Base-by-base conservation (phyloP, 306 rosid genomes). In the Cucumis melo region DNA sequence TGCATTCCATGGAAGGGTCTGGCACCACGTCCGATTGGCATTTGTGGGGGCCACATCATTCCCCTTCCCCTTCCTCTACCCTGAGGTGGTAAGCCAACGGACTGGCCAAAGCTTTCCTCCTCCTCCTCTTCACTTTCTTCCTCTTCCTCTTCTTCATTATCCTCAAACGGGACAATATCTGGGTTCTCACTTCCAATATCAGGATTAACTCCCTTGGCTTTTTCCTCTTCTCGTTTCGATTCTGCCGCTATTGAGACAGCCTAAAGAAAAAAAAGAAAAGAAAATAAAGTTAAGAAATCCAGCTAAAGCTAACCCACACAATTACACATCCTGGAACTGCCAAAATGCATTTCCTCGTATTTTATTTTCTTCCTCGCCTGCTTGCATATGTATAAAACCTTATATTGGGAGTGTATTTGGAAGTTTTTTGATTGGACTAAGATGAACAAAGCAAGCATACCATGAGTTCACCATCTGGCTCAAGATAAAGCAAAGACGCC, bases 391-490 rank as follows among this genome's bases (percentile, higher is more conserved):
- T 74, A 32, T 3, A 32, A 32, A 51, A 10, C 58, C 53, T 32
- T 39, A 63, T 77, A 16, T 21, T 71, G 32, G 8, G 46, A 50
- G 48, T 32, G 44, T 65, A 34, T 41, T 36, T 79, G 66, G 62
- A 32, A 66, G 59, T 36, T 38, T 42, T 60, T 54, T 68, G 42
- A 15, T 77, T 64, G 34, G 54, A 29, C 56, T 80, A 74, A 56
- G 72, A 72, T 75, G 54, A 5, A 81, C 20, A 48, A 65, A 63
- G 65, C 72, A 53, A 80, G 71, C 89, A 84, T 92, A 95, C 99
- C 99, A 95, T 95, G 70, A 95, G 99, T 78, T 95, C 99, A 85
- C 99, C 88, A 78, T 95, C 99, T 2, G 99, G 99, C 85, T 95
- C 99, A 77, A 90, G 87, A 90, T 95, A 91, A 70, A 92, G 99